These are phyloP conservation scores for Mycothermus thermophilus DNA, from an alignment of 495 filamentous ascomycete genomes.

Conservation along the genomic window DNA sequence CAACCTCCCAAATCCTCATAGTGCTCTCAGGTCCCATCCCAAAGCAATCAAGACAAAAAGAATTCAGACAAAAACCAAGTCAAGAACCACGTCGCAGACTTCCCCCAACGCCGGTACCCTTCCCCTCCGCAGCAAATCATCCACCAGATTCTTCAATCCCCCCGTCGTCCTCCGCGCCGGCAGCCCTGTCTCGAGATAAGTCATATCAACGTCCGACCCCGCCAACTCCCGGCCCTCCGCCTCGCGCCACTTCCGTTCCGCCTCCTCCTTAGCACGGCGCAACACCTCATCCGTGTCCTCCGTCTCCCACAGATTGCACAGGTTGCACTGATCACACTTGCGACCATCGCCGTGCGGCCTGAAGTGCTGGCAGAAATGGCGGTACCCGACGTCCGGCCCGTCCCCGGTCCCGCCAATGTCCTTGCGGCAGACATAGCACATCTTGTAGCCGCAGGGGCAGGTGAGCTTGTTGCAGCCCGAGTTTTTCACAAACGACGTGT, in stretches of 20 bases:
- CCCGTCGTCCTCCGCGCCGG: conserved; percentile 12
- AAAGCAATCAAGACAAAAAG: background rate
- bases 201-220: conserved; percentile 33
- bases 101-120: conserved; percentile 29
- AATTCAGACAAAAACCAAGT: conserved; percentile 25
- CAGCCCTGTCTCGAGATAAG: conserved; percentile 32
- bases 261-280: conserved; percentile 57
- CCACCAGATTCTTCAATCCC: no score
- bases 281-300: conserved; percentile 77
- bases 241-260: conserved; percentile 69
- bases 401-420: conserved; percentile 38
- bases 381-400: conserved; percentile 50
- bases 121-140: conserved; percentile 14
- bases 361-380: conserved; percentile 94
- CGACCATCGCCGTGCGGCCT: conserved; percentile 54
- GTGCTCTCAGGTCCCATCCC: background rate
- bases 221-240: conserved; percentile 43
- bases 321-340: conserved; percentile 61
- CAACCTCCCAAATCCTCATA: background rate
- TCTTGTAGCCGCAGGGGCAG: conserved; percentile 94
- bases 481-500: conserved; percentile 79
- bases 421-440: conserved; percentile 85
- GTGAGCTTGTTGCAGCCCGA: conserved; percentile 93
- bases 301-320: conserved; percentile 77
- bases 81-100: conserved; percentile 32